Evolutionary conservation across 2,329 filamentous ascomycete genomes (phyloP).

Genomic region (Sphaerulina populicola): DNA sequence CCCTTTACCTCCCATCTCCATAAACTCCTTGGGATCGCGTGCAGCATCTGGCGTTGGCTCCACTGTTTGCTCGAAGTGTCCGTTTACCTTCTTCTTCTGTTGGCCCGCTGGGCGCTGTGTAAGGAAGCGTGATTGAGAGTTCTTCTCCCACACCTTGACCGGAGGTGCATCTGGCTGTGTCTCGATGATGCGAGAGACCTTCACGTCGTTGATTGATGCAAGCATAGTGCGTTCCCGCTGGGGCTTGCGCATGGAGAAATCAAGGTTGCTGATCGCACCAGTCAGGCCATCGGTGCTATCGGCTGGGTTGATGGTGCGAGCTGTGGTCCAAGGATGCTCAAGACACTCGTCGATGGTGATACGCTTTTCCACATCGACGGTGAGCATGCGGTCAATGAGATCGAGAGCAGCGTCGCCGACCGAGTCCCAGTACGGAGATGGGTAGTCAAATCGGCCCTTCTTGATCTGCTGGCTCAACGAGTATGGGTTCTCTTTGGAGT

Average conservation of each 20-base stretch:
- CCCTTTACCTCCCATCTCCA: constrained; percentile 75
- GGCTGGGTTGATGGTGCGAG: constrained; percentile 36
- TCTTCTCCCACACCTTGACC: constrained; percentile 70
- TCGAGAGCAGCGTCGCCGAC: constrained; percentile 82
- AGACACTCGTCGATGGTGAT: constrained; percentile 87
- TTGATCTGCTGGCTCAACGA: constrained; percentile 84
- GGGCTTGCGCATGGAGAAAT: constrained; percentile 74
- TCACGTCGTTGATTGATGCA: constrained; percentile 68
- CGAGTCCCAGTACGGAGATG: constrained; percentile 90
- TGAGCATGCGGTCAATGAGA: constrained; percentile 89
- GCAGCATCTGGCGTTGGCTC: constrained; percentile 61
- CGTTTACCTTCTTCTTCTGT: constrained; percentile 34
- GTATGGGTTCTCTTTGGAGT: constrained; percentile 67
- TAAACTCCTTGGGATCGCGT: constrained; percentile 66
- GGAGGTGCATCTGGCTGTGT: constrained; percentile 48
- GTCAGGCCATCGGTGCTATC: constrained; percentile 92
- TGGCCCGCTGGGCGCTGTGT: constrained; percentile 17
- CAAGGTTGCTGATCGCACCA: constrained; percentile 71
- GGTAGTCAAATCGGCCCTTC: constrained; percentile 82
- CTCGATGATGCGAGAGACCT: constrained; percentile 52
- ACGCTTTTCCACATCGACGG: constrained; percentile 72
- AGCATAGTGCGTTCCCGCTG: constrained; percentile 78
- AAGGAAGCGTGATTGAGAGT: constrained; percentile 43
- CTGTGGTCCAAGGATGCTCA: constrained; percentile 77
- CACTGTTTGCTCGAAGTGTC: constrained; percentile 37